Evolutionary conservation across 2,329 filamentous ascomycete species (phyloP).

Genomic region (Zopfia rhizophila): DNA sequence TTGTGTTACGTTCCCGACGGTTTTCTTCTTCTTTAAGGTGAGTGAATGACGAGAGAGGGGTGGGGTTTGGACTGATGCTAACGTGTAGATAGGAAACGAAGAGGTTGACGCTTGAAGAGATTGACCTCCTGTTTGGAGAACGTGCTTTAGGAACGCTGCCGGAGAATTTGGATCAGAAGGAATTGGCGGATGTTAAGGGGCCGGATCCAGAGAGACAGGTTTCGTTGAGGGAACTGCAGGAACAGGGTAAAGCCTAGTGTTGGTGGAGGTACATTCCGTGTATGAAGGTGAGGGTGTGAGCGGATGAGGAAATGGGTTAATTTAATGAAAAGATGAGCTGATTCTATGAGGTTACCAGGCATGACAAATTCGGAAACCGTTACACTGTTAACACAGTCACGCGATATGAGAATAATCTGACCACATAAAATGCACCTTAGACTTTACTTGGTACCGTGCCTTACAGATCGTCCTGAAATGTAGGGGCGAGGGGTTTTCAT

Average conservation of each 20-base stretch:
- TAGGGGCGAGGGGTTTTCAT: no score
- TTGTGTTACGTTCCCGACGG: conserved; percentile 55
- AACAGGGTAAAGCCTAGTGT: no score
- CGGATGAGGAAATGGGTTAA: no score
- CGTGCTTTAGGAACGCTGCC: conserved; percentile 60
- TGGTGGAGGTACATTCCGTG: not conserved
- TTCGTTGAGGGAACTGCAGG: not conserved
- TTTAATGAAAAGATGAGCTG: no score
- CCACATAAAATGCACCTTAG: no score
- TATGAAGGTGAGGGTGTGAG: not conserved
- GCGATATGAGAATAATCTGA: no score
- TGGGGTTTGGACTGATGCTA: not conserved
- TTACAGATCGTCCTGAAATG: no score
- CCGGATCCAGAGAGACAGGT: conserved; percentile 2
- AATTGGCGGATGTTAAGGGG: conserved; percentile 18
- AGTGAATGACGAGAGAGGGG: conserved; percentile 6
- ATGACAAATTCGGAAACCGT: no score
- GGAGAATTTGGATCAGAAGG: conserved; percentile 52
- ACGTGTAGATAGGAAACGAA: conserved; percentile 44
- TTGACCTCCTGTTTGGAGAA: conserved; percentile 67
- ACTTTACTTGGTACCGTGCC: no score
- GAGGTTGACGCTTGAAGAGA: conserved; percentile 65
- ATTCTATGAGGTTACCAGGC: no score
- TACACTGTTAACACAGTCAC: no score
- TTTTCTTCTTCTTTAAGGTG: conserved; percentile 63